These are phyloP conservation scores for Porphyrellus sp. DNA, from an alignment of 1,284 basidiomycete species.

Conservation along the genomic window DNA sequence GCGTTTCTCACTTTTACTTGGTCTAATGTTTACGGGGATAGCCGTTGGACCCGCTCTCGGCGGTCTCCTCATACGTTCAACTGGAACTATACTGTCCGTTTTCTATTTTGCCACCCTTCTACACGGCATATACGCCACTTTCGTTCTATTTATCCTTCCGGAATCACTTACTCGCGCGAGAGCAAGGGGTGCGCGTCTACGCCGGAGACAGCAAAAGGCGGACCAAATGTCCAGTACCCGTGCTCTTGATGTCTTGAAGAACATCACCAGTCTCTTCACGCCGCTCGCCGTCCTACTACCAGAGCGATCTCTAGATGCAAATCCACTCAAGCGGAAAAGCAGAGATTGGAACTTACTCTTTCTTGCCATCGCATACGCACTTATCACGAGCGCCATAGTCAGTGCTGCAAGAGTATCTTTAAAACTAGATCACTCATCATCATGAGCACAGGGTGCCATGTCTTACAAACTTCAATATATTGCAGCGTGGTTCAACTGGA, in stretches of 20 bases:
- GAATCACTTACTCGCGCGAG: constrained; percentile 61
- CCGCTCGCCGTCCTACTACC: constrained; percentile 70
- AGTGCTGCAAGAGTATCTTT: constrained; percentile 20
- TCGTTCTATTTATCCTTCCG: constrained; percentile 64
- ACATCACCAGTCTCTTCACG: constrained; percentile 54
- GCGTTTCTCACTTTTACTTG: constrained; percentile 60
- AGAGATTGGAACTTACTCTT: constrained; percentile 71
- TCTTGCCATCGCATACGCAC: constrained; percentile 55
- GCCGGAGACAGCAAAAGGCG: constrained; percentile 9
- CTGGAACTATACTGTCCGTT: constrained; percentile 57
- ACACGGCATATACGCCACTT: constrained; percentile 49
- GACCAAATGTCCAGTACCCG: constrained; percentile 1
- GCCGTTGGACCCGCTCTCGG: constrained; percentile 75
- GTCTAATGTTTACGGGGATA: constrained; percentile 63
- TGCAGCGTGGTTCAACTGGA: constrained; percentile 66
- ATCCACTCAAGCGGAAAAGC: constrained; percentile 39
- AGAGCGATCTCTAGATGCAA: constrained; percentile 25
- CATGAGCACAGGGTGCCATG: constrained; percentile 53
- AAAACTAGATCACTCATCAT: constrained; percentile 1
- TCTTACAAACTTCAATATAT: constrained; percentile 71
- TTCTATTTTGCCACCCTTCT: constrained; percentile 62
- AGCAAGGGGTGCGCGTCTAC: constrained; percentile 17
- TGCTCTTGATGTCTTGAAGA: constrained; percentile 27
- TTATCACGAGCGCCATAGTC: constrained; percentile 55
- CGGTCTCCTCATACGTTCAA: constrained; percentile 57